Base-by-base conservation (phyloP, 148 eudicot species). In the Polygonum aviculare region DNA sequence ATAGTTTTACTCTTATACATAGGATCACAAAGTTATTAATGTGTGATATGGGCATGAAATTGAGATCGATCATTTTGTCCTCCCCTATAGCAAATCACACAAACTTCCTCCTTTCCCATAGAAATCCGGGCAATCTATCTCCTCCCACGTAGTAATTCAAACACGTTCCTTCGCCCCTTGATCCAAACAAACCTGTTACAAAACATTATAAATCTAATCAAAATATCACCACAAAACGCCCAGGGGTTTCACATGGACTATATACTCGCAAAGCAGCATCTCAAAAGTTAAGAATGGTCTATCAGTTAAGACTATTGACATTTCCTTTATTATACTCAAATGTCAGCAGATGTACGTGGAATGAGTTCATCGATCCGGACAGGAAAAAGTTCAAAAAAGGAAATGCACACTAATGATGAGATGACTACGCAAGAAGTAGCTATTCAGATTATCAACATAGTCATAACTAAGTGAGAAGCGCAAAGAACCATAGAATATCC, bases 171-270 rank as follows among this genome's bases (percentile, higher is more conserved):
- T 86, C 78, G 80, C 84, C 85, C 80, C 67, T 76, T 75, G 86
- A 81, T 79, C 86, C 84, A 69, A 77, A 76, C 63, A 80, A 14
- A 83, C 89, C 86, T 86, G 86, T 87, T 80, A 79, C 82, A 78
- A 73, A 40, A 83, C 76, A 81, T 80, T 81, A 45, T 67, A 72
- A 75, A 35, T n/a, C n/a, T n/a, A n/a, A n/a, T n/a, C n/a, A n/a
- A n/a, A n/a, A n/a, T 79, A 82, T 82, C 81, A 79, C 81, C 73
- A 65, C 74, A 35, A 77, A 57, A 74, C 70, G 74, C 63, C 55
- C 70, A 63, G n/a, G n/a, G 51, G 62, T 41, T 72, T 36, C 40
- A 44, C 75, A 54, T 21, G 60, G 78, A 18, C 51, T n/a, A n/a
- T 40, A 15, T 41, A 26, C 7, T 52, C 47, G 11, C 31, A 76